These are phyloP conservation scores for Aaosphaeria arxii DNA, from an alignment of 2,329 filamentous ascomycete species.

Conservation along the genomic window DNA sequence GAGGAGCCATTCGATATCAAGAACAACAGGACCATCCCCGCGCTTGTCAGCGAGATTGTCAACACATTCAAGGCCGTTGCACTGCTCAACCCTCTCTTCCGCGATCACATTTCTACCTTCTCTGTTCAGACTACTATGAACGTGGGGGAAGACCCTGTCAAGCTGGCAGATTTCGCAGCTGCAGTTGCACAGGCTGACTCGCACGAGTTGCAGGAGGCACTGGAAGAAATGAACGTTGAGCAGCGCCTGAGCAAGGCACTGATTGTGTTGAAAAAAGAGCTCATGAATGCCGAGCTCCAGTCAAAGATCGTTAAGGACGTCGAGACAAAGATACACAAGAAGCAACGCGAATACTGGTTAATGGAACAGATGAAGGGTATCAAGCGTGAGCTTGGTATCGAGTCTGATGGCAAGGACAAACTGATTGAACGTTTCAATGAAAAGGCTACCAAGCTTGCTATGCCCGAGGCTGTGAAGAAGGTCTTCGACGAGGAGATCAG, in stretches of 20 bases:
- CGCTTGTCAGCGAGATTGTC: constrained; percentile 95
- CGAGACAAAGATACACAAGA: constrained; percentile 94
- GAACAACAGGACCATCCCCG: constrained; percentile 83
- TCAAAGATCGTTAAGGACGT: constrained; percentile 98
- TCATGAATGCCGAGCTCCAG: constrained; percentile 96
- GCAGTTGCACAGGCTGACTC: constrained; percentile 86
- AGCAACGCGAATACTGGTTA: constrained; percentile 95
- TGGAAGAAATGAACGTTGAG: constrained; percentile 86
- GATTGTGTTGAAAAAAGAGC: constrained; percentile 91
- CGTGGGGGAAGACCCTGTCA: constrained; percentile 89
- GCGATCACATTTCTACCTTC: constrained; percentile 96
- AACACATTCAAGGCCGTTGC: constrained; percentile 99
- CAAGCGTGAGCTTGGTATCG: constrained; percentile 88
- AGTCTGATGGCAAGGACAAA: constrained; percentile 98
- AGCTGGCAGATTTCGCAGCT: constrained; percentile 94
- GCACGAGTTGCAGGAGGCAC: constrained; percentile 85
- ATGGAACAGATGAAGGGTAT: constrained; percentile 99
- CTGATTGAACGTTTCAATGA: constrained; percentile 96
- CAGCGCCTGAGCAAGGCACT: constrained; percentile 89
- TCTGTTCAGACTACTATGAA: constrained; percentile 78
- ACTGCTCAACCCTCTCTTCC: constrained; percentile 87
- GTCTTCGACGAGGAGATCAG: constrained; percentile 98
- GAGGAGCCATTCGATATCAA: constrained; percentile 89
- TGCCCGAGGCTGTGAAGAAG: constrained; percentile 95
- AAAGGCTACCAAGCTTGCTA: constrained; percentile 87